Evolutionary conservation across 73 alveolate genomes (phyloP).

Genomic region (Paramecium primaurelia): DNA sequence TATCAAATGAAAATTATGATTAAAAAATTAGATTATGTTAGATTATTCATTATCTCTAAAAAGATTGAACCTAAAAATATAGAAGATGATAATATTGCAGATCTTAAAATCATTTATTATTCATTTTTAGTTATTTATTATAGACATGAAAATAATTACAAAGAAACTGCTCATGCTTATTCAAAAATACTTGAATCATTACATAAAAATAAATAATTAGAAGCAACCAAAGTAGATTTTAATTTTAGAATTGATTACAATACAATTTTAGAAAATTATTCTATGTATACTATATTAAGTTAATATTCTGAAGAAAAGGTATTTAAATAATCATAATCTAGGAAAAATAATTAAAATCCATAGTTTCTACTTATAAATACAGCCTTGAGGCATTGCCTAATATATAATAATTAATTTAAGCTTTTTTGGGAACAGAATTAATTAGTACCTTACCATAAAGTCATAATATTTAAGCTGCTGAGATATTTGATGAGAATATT

Average conservation of each 20-base stretch:
- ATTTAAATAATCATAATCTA: neutral
- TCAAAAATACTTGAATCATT: slow-evolving; percentile 70
- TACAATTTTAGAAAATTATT: slow-evolving; percentile 66
- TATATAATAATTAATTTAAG: slow-evolving; percentile 57
- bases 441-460: neutral
- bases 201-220: slow-evolving; percentile 36
- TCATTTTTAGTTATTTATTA: slow-evolving; percentile 77
- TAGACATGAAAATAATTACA: slow-evolving; percentile 80
- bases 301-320: slow-evolving; percentile 71
- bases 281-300: slow-evolving; percentile 65
- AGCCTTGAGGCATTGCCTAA: slow-evolving; percentile 63
- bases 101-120: slow-evolving; percentile 76
- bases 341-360: neutral
- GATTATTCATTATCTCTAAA: slow-evolving; percentile 80
- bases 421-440: slow-evolving; percentile 65
- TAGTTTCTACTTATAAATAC: slow-evolving; percentile 64
- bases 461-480: slow-evolving; percentile 11
- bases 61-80: slow-evolving; percentile 81
- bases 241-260: slow-evolving; percentile 57
- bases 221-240: slow-evolving; percentile 25
- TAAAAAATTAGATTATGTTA: slow-evolving; percentile 78
- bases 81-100: slow-evolving; percentile 83
- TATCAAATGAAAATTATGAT: slow-evolving; percentile 86
- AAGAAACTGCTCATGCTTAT: slow-evolving; percentile 83
- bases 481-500: slow-evolving; percentile 48